A percentile compares a stretch with the other conserved stretches of the same genome.
Evolutionary conservation across 257 asterid genomes (phyloP).

Genomic region (Eustoma russellianum): DNA sequence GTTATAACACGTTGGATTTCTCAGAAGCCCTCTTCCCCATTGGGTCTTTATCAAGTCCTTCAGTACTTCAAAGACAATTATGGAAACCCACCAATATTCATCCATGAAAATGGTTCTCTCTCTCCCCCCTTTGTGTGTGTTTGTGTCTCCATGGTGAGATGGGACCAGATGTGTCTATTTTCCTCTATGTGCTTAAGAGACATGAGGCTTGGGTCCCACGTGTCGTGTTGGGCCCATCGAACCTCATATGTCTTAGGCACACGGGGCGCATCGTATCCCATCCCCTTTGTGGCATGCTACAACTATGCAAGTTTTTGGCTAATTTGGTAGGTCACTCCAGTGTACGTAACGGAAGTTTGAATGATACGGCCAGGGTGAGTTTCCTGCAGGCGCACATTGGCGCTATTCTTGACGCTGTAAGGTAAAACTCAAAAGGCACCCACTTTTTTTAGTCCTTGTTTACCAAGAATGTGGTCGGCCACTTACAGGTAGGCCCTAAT

Average conservation of each 20-base stretch:
- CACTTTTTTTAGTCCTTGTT: too few species aligned
- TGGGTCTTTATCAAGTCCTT: slow-evolving; percentile 27
- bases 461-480: too few species aligned
- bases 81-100: slow-evolving; percentile 34
- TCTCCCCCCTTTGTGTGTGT: slow-evolving; percentile 8
- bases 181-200: neutral
- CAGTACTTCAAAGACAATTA: slow-evolving; percentile 34
- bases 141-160: neutral
- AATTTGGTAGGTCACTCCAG: slow-evolving; percentile 27
- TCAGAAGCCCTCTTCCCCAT: slow-evolving; percentile 14
- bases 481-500: too few species aligned
- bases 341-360: slow-evolving; percentile 29
- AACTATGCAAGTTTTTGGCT: neutral
- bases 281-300: neutral
- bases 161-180: neutral
- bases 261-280: too few species aligned
- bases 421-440: slow-evolving; percentile 17
- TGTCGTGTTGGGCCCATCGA: too few species aligned
- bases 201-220: neutral
- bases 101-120: slow-evolving; percentile 50
- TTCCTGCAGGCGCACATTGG: slow-evolving; percentile 42
- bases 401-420: slow-evolving; percentile 34
- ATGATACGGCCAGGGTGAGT: slow-evolving; percentile 33
- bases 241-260: too few species aligned
- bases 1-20: slow-evolving; percentile 11